Conservation (phyloP, 768 basidiomycete species). For the Tephrocybe rancida region DNA sequence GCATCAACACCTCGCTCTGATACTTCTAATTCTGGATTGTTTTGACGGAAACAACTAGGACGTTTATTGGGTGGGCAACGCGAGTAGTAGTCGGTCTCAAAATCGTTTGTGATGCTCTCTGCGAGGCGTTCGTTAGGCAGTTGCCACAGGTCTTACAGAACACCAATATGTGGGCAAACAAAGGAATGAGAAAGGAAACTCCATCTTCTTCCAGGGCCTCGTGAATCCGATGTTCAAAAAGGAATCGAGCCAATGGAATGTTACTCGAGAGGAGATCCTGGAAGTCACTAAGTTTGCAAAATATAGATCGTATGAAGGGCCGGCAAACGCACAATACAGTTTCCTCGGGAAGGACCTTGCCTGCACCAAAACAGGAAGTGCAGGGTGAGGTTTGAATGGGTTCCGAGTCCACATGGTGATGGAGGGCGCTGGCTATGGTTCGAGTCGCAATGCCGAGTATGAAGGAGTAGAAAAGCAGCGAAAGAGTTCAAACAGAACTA, state of each 20-base stretch:
- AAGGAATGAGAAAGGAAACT: slow-evolving; percentile 15
- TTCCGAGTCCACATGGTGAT: slow-evolving; percentile 21
- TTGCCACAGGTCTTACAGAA: slow-evolving; percentile 49
- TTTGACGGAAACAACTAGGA: slow-evolving; percentile 21
- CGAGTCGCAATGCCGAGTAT: too few species aligned
- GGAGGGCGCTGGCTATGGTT: too few species aligned
- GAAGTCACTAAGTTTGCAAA: not conserved
- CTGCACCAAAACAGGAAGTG: slow-evolving; percentile 21
- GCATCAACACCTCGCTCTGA: too few species aligned
- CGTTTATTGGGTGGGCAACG: slow-evolving; percentile 43
- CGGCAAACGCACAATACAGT: slow-evolving; percentile 15
- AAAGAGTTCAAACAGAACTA: too few species aligned
- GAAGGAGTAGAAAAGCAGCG: too few species aligned
- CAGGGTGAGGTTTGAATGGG: slow-evolving; percentile 18
- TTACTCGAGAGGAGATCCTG: slow-evolving; percentile 37
- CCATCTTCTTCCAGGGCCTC: slow-evolving; percentile 54
- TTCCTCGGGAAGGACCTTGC: slow-evolving; percentile 20
- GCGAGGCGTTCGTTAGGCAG: slow-evolving; percentile 38
- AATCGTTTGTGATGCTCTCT: slow-evolving; percentile 31
- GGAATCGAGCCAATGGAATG: slow-evolving; percentile 50
- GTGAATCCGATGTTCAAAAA: slow-evolving; percentile 51
- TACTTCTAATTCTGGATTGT: too few species aligned
- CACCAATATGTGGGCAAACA: too few species aligned
- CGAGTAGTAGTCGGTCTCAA: slow-evolving; percentile 45
- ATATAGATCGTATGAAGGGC: not conserved